These are phyloP conservation scores for Penicillium sp. DNA, from an alignment of 2,329 filamentous ascomycete species.

Conservation along the genomic window DNA sequence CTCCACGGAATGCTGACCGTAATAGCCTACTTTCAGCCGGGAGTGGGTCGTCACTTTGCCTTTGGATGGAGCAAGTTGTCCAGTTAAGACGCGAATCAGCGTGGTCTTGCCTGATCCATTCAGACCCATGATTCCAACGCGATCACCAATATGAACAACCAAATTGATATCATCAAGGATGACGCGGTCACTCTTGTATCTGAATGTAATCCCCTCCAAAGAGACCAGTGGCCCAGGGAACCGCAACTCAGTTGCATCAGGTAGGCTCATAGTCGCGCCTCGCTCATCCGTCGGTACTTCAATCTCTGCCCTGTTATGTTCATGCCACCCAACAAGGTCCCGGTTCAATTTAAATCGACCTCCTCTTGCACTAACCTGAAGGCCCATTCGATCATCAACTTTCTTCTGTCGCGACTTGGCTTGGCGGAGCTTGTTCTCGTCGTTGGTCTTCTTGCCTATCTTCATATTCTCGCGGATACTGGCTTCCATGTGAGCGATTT, in stretches of 20 bases:
- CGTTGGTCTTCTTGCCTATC: conserved; percentile 72
- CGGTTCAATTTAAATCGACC: conserved; percentile 78
- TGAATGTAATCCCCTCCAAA: conserved; percentile 67
- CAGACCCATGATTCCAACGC: conserved; percentile 73
- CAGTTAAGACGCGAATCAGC: conserved; percentile 69
- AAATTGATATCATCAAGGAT: conserved; percentile 66
- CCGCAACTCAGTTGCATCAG: conserved; percentile 66
- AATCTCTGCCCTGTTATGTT: conserved; percentile 63
- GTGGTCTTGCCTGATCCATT: conserved; percentile 85
- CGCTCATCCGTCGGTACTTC: conserved; percentile 66
- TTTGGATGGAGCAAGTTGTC: conserved; percentile 56
- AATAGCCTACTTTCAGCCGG: conserved; percentile 70
- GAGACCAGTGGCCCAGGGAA: conserved; percentile 74
- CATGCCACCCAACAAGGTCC: conserved; percentile 65
- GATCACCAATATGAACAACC: conserved; percentile 70
- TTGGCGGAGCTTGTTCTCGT: conserved; percentile 83
- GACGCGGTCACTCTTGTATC: conserved; percentile 54
- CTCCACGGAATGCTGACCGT: conserved; percentile 78
- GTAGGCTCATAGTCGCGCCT: conserved; percentile 58
- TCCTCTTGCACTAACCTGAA: conserved; percentile 71
- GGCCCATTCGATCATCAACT: conserved; percentile 75
- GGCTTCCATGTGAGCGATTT: conserved; percentile 77
- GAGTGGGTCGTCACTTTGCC: conserved; percentile 68
- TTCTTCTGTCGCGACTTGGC: conserved; percentile 83
- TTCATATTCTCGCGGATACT: conserved; percentile 74